These are phyloP conservation scores for Pseudogymnoascus sp. DNA, from an alignment of 2,329 filamentous ascomycete genomes.

Conservation along the genomic window DNA sequence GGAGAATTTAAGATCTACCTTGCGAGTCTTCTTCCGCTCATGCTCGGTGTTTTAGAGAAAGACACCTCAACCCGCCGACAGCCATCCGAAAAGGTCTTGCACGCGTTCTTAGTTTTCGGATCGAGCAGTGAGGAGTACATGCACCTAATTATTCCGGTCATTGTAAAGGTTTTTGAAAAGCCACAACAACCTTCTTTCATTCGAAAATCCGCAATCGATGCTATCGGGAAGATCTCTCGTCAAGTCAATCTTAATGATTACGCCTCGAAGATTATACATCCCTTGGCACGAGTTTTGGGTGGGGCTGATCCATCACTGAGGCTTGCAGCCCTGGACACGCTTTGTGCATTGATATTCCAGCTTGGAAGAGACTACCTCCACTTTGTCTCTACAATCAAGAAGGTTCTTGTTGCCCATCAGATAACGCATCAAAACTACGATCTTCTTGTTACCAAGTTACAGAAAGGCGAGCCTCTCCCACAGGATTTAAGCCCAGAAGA, in stretches of 20 bases:
- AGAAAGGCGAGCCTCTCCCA: slow-evolving; percentile 90
- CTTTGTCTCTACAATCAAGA: slow-evolving; percentile 89
- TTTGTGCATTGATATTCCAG: slow-evolving; percentile 93
- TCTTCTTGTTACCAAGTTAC: slow-evolving; percentile 81
- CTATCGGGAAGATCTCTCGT: slow-evolving; percentile 84
- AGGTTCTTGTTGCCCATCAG: slow-evolving; percentile 68
- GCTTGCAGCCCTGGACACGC: slow-evolving; percentile 78
- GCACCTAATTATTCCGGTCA: slow-evolving; percentile 94
- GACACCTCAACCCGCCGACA: slow-evolving; percentile 68
- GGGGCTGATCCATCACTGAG: slow-evolving; percentile 65
- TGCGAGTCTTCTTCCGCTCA: slow-evolving; percentile 77
- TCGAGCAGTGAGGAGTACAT: slow-evolving; percentile 97
- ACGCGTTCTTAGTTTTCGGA: slow-evolving; percentile 93
- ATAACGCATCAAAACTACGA: slow-evolving; percentile 89
- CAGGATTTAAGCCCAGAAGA: slow-evolving; percentile 87
- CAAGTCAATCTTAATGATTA: slow-evolving; percentile 98
- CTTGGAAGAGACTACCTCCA: slow-evolving; percentile 91
- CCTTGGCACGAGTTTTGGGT: slow-evolving; percentile 72
- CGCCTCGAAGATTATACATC: slow-evolving; percentile 92
- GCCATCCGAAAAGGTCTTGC: slow-evolving; percentile 82
- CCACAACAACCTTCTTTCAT: slow-evolving; percentile 70
- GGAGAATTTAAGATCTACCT: slow-evolving; percentile 98
- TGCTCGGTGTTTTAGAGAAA: slow-evolving; percentile 89
- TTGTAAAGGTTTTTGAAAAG: slow-evolving; percentile 90
- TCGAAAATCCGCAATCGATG: slow-evolving; percentile 85